Evolutionary conservation across 148 eudicot genomes (phyloP).

Genomic region (Amaranthus palmeri): DNA sequence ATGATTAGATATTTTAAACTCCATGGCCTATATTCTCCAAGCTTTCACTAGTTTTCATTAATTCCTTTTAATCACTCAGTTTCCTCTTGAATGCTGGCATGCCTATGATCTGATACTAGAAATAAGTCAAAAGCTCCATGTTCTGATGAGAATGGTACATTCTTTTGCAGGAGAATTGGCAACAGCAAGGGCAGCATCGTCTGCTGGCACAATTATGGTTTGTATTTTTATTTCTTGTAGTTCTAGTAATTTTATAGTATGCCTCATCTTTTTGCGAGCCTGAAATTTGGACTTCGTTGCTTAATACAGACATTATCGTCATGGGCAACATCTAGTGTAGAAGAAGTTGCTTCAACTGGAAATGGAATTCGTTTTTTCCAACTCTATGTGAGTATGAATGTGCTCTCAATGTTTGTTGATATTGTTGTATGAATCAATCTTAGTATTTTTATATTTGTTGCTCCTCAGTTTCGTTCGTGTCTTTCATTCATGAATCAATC

Average conservation of each 20-base stretch:
- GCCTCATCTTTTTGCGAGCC: neutral
- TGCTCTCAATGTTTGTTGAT: too few relatives aligned
- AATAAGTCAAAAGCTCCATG: neutral
- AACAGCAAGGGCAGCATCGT: constrained; percentile 79
- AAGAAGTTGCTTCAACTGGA: constrained; percentile 90
- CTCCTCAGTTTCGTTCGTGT: too few relatives aligned
- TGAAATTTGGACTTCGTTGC: neutral
- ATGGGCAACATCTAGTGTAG: constrained; percentile 74
- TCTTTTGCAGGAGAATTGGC: constrained; percentile 72
- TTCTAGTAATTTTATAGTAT: neutral
- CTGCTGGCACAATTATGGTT: constrained; percentile 92
- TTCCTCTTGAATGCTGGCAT: neutral
- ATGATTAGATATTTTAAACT: neutral
- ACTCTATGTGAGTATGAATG: constrained; percentile 65
- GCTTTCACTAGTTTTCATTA: neutral
- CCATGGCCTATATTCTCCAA: neutral
- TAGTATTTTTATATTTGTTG: too few relatives aligned
- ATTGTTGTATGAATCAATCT: too few relatives aligned
- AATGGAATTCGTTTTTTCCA: constrained; percentile 80
- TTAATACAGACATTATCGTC: constrained; percentile 66
- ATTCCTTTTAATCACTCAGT: neutral
- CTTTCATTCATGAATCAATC: too few relatives aligned
- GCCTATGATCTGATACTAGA: neutral
- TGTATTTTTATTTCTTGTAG: constrained; percentile 5
- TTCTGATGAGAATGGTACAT: neutral